phyloP scores from a whole-genome alignment of 306 rosid species.

The Dryas drummondii region DNA sequence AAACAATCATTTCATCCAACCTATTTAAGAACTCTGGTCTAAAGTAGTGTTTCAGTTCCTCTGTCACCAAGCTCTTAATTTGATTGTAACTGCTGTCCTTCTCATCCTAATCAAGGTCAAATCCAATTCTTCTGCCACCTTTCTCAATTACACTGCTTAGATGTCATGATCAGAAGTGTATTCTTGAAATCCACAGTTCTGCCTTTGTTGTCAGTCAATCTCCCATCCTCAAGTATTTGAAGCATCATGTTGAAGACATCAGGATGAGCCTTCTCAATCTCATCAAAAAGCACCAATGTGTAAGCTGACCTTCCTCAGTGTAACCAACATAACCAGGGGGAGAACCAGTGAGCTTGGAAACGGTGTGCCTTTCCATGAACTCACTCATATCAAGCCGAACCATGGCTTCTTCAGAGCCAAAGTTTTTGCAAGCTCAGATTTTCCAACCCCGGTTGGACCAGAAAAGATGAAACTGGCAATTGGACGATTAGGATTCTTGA shows the following conservation, averaged over 20 bases:
- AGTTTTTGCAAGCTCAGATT: constrained; percentile 89
- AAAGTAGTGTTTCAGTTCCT: constrained; percentile 86
- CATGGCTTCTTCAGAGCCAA: constrained; percentile 96
- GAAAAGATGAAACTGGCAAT: constrained; percentile 97
- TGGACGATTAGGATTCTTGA: constrained; percentile 92
- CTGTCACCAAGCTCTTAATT: constrained; percentile 91
- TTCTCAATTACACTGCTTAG: constrained; percentile 97
- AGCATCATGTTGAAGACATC: constrained; percentile 99
- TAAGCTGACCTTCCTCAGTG: constrained; percentile 92
- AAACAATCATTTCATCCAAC: constrained; percentile 94
- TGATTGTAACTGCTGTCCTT: constrained; percentile 84
- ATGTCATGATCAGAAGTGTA: constrained; percentile 92
- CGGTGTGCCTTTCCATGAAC: constrained; percentile 95
- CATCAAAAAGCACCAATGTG: constrained; percentile 90
- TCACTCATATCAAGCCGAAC: constrained; percentile 98
- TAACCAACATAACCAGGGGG: constrained; percentile 99
- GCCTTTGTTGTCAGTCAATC: constrained; percentile 93
- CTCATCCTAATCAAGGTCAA: constrained; percentile 86
- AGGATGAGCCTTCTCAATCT: constrained; percentile 97
- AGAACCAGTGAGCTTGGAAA: constrained; percentile 90
- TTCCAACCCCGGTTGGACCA: constrained; percentile 98
- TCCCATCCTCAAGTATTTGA: constrained; percentile 93
- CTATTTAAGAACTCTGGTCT: constrained; percentile 92
- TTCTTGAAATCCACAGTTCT: constrained; percentile 96
- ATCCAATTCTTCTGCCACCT: constrained; percentile 86